Conservation (phyloP, 2,329 filamentous ascomycete species). For the Diaporthe australafricana region DNA sequence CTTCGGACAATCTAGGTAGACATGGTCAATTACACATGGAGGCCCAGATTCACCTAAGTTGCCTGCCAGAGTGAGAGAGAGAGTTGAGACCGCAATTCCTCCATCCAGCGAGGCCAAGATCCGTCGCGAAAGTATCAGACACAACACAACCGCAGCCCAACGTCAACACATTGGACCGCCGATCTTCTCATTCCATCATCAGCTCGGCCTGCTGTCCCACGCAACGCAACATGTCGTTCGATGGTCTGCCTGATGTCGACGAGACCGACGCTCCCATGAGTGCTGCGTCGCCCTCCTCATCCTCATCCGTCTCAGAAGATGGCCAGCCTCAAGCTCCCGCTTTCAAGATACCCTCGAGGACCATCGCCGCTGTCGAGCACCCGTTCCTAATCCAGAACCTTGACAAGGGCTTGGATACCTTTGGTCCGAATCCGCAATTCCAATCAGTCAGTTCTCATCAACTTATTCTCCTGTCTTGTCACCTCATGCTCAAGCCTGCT, state of each 20-base stretch:
- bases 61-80: neutral
- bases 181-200: neutral
- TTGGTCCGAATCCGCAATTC: slow-evolving; percentile 53
- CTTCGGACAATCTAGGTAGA: neutral
- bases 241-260: slow-evolving; percentile 14
- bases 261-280: slow-evolving; percentile 26
- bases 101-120: neutral
- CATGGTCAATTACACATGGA: neutral
- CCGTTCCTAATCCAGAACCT: slow-evolving; percentile 55
- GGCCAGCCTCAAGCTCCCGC: slow-evolving; percentile 46
- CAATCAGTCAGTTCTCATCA: slow-evolving; percentile 46
- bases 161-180: neutral
- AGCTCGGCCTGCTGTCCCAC: neutral
- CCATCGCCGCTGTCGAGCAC: slow-evolving; percentile 57
- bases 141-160: too few relatives aligned
- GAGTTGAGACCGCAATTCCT: neutral
- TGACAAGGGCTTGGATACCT: slow-evolving; percentile 54
- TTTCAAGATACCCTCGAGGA: slow-evolving; percentile 51
- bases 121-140: neutral
- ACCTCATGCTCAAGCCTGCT: slow-evolving; percentile 3
- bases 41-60: neutral
- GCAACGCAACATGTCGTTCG: slow-evolving; percentile 16
- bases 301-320: slow-evolving; percentile 21
- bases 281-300: slow-evolving; percentile 10
- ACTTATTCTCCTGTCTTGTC: neutral